phyloP scores from a whole-genome alignment of 805 yeast species.

The Candida boleticola region DNA sequence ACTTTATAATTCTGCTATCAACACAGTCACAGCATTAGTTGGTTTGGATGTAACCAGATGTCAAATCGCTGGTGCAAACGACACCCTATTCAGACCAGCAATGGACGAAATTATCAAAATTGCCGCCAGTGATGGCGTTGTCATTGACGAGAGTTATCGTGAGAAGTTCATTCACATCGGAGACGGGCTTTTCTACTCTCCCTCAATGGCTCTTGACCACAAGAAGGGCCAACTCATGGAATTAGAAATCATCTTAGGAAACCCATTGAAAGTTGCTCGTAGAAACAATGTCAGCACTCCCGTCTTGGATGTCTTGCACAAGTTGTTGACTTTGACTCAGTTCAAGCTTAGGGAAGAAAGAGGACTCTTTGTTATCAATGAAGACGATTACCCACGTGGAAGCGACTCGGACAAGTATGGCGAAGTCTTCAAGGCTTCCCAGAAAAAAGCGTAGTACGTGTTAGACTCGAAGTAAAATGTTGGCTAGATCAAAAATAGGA shows the following conservation, averaged over 20 bases:
- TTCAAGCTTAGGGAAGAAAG: slow-evolving; percentile 55
- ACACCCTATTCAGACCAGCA: slow-evolving; percentile 46
- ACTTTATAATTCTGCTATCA: slow-evolving; percentile 34
- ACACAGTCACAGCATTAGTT: slow-evolving; percentile 33
- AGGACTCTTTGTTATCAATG: slow-evolving; percentile 37
- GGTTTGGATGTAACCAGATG: slow-evolving; percentile 34
- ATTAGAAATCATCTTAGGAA: slow-evolving; percentile 39
- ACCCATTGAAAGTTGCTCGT: slow-evolving; percentile 37
- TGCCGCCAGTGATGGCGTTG: slow-evolving; percentile 68
- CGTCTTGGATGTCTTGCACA: slow-evolving; percentile 53
- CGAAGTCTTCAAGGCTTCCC: slow-evolving; percentile 10
- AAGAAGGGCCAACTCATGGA: slow-evolving; percentile 38
- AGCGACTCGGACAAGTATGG: slow-evolving; percentile 19
- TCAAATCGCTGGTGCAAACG: slow-evolving; percentile 33
- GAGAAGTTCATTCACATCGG: slow-evolving; percentile 50
- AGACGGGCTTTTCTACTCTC: slow-evolving; percentile 40
- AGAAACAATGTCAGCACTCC: slow-evolving; percentile 52
- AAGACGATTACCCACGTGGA: slow-evolving; percentile 16
- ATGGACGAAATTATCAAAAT: slow-evolving; percentile 65
- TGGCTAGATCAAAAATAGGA: too few relatives aligned
- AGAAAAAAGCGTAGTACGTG: slow-evolving; percentile 6
- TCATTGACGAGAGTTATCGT: slow-evolving; percentile 48
- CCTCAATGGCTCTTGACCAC: slow-evolving; percentile 41
- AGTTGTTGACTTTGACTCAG: slow-evolving; percentile 60
- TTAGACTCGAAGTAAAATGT: too few relatives aligned